Evolutionary conservation across 441 rosid species (phyloP), one percentile per base, ranked within the genome.

Genomic region (Capsella rubella): DNA sequence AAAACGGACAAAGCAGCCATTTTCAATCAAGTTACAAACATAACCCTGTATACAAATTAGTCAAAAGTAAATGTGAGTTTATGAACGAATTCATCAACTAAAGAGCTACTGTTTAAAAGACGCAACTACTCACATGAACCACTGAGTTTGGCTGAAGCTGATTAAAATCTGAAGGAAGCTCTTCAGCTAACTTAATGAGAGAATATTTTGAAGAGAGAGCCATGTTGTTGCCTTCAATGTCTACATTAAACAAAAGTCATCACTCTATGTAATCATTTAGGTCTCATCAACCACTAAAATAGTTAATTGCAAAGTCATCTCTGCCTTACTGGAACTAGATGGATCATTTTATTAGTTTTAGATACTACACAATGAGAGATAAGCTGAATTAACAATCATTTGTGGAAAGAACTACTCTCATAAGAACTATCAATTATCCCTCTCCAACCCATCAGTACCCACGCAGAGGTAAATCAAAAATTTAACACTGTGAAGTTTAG

Each of bases 1-100:
- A 90, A 87, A 93, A 43, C 99, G 97, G 64, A 96, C 91, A 84
- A 96, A 96, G 84, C 99, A 96, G 64, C 99, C 99, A 62, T 82
- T 86, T 65, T 86, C 98, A 71, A 93, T 96, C 77, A 91, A 47
- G 83, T 91, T 96, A 71, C 98, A 96, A 59, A 96, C 75, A 74
- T 91, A 96, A 8, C 99, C 99, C 99, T 96, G 68, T 72, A 66
- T 71, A 59, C 52, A 78, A 73, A 69, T 39, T 42, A 69, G 74
- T 18, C 42, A 73, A 67, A 75, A 60, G 37, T 40, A 56, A 28
- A 62, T 39, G 58, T 40, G 68, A 67, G 11, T 78, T 16, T 13
- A 43, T 55, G 21, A 59, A 65, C 25, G 28, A 57, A 71, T 29
- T 52, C 39, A 52, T 35, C 4, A 52, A 49, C 37, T 37, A 51